phyloP scores from a whole-genome alignment of 208 protist genomes.

The Trypanosoma brucei region DNA sequence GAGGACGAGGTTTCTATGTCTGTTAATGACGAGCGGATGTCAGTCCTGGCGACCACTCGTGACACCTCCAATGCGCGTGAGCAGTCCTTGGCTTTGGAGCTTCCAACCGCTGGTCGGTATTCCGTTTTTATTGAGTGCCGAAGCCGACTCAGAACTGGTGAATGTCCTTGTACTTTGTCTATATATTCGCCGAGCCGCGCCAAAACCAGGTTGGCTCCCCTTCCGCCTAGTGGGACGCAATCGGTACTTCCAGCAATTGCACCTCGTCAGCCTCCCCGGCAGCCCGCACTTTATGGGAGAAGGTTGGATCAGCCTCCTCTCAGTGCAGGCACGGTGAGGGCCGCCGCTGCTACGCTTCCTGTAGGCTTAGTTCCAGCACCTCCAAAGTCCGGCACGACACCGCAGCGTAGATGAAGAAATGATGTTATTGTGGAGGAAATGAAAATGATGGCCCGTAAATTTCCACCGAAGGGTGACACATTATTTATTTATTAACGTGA shows the following conservation, averaged over 20 bases:
- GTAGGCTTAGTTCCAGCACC: neutral
- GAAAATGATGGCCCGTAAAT: too few relatives aligned
- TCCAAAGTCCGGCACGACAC: too few relatives aligned
- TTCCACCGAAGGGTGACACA: too few relatives aligned
- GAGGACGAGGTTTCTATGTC: slow-evolving; percentile 59
- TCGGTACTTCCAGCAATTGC: slow-evolving; percentile 4
- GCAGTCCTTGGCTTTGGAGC: slow-evolving; percentile 72
- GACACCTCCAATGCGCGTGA: slow-evolving; percentile 75
- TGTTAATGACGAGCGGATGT: slow-evolving; percentile 55
- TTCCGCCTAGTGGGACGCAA: neutral
- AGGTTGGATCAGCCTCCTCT: neutral
- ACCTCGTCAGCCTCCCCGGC: neutral
- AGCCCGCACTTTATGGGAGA: neutral
- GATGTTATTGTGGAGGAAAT: too few relatives aligned
- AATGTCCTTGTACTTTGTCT: slow-evolving; percentile 22
- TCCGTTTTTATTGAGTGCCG: slow-evolving; percentile 49
- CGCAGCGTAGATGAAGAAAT: too few relatives aligned
- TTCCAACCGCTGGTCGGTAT: slow-evolving; percentile 44
- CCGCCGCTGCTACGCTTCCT: neutral
- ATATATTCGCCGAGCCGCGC: slow-evolving; percentile 8
- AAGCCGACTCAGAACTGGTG: slow-evolving; percentile 26
- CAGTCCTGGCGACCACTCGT: slow-evolving; percentile 46
- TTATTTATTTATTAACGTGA: too few relatives aligned
- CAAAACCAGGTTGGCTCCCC: slow-evolving; percentile 4
- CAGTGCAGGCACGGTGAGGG: neutral